phyloP scores from a whole-genome alignment of 345 rosid species.

The Gossypium longicalyx region DNA sequence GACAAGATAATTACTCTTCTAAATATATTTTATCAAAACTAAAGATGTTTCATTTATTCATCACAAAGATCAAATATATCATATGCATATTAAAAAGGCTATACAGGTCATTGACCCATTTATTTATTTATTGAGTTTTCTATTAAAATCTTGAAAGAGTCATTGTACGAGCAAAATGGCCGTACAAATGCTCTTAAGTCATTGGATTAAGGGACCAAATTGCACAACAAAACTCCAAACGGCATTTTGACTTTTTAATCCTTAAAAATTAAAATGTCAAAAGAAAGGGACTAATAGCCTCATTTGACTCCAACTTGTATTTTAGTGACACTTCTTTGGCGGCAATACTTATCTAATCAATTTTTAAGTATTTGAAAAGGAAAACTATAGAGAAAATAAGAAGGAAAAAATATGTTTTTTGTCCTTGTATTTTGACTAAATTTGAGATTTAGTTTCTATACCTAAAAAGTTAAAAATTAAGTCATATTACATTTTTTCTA shows the following conservation, averaged over 20 bases:
- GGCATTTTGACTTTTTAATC: neutral
- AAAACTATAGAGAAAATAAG: neutral
- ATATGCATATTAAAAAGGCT: neutral
- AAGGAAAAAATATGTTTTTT: neutral
- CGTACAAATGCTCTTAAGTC: neutral
- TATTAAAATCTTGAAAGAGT: neutral
- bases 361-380: neutral
- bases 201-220: neutral
- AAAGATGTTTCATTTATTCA: neutral
- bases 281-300: neutral
- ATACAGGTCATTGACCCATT: neutral
- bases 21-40: neutral
- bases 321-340: neutral
- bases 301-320: neutral
- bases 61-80: neutral
- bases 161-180: neutral
- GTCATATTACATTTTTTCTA: too few relatives aligned
- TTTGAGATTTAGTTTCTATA: too few relatives aligned
- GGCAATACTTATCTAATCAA: neutral
- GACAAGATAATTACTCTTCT: too few relatives aligned
- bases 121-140: neutral
- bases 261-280: constrained; percentile 6
- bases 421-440: too few relatives aligned
- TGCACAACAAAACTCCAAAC: neutral
- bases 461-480: too few relatives aligned